Conservation (phyloP, 345 rosid genomes). For the Boechera retrofracta region DNA sequence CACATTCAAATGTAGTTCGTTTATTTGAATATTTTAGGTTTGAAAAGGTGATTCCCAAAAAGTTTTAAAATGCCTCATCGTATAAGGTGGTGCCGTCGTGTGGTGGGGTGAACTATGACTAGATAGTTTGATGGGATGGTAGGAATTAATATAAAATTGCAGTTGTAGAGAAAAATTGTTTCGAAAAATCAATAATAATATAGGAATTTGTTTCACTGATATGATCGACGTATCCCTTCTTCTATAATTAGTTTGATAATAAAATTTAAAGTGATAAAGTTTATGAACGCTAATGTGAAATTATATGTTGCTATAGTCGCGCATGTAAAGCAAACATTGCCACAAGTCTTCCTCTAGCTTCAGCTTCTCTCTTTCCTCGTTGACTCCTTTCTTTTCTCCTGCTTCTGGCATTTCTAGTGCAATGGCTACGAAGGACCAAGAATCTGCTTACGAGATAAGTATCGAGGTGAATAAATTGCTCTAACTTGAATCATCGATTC, state of each 20-base stretch:
- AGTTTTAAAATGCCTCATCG: not conserved
- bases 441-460: slow-evolving; percentile 62
- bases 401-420: not conserved
- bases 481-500: not conserved
- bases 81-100: not conserved
- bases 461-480: slow-evolving; percentile 55
- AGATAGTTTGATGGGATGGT: too few relatives aligned
- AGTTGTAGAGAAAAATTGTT: not conserved
- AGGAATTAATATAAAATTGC: not conserved
- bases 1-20: not conserved
- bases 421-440: slow-evolving; percentile 44
- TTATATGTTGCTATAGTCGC: not conserved
- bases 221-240: too few relatives aligned
- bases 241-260: too few relatives aligned
- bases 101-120: not conserved
- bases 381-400: not conserved
- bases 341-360: not conserved
- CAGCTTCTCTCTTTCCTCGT: not conserved
- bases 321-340: not conserved
- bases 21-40: not conserved
- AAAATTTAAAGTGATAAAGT: too few relatives aligned
- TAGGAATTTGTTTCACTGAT: too few relatives aligned
- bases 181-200: not conserved
- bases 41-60: not conserved
- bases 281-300: too few relatives aligned